These are phyloP conservation scores for Teunomyces atbi DNA, from an alignment of 805 yeast genomes.

Conservation along the genomic window DNA sequence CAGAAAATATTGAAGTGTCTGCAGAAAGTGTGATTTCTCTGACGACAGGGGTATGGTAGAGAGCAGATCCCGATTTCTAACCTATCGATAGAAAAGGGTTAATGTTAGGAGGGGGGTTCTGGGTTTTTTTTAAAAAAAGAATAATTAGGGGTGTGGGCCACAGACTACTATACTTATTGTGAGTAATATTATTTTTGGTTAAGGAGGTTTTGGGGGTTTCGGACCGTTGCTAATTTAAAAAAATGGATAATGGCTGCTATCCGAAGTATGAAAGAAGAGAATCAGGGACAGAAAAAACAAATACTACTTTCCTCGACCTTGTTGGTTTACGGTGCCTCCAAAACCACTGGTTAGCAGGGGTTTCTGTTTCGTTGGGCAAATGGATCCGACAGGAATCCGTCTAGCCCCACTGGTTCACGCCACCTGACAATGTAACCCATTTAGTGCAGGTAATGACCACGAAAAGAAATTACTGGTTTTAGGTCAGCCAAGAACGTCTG, in stretches of 20 bases:
- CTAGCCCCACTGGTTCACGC: neutral
- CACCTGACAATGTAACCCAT: neutral
- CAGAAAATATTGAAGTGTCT: constrained; percentile 2
- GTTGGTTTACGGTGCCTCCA: no score
- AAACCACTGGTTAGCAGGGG: no score
- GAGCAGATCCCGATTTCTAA: no score
- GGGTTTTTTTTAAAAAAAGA: no score
- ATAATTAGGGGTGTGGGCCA: no score
- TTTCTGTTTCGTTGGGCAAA: neutral
- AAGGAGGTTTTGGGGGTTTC: constrained; percentile 2
- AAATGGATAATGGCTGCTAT: neutral
- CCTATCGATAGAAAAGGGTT: no score
- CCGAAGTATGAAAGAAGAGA: neutral
- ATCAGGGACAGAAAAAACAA: neutral
- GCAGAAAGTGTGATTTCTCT: constrained; percentile 1
- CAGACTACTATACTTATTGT: no score
- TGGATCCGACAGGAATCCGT: neutral
- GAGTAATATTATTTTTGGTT: neutral
- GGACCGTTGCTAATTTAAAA: neutral
- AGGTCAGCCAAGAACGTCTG: neutral
- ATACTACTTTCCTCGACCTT: no score
- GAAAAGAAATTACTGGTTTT: neutral
- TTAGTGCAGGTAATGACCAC: constrained; percentile 2
- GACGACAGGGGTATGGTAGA: neutral
- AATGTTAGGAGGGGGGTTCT: neutral